These are phyloP conservation scores for Globisporangium nagaii DNA, from an alignment of 352 stramenopile genomes.

Conservation along the genomic window DNA sequence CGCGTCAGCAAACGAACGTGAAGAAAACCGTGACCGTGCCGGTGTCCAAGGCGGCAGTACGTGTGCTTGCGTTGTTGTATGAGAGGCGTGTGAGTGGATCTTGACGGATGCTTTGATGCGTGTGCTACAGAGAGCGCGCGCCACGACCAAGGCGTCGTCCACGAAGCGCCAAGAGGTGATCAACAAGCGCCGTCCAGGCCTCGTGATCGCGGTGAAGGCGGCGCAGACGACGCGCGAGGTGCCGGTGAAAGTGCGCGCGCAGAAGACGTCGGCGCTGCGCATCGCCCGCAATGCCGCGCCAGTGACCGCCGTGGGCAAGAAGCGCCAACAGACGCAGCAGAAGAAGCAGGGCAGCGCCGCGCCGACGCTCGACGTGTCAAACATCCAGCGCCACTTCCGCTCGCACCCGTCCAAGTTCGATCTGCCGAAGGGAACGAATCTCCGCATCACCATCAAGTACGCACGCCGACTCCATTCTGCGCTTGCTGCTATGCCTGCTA, in stretches of 20 bases:
- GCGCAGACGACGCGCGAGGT: constrained; percentile 21
- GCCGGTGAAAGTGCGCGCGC: constrained; percentile 33
- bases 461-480: constrained; percentile 8
- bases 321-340: constrained; percentile 12
- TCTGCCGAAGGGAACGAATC: constrained; percentile 71
- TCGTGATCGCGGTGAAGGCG: constrained; percentile 26
- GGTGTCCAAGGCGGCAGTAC: constrained; percentile 56
- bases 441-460: constrained; percentile 80
- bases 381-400: constrained; percentile 74
- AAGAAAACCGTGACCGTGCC: constrained; percentile 72
- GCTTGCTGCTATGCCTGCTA: neutral
- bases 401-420: constrained; percentile 78
- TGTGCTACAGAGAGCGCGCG: constrained; percentile 27
- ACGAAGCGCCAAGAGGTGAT: constrained; percentile 63
- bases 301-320: constrained; percentile 3
- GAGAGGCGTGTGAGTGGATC: neutral
- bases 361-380: constrained; percentile 58
- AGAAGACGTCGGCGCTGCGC: constrained; percentile 36
- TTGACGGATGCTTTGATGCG: neutral
- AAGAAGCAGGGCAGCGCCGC: constrained; percentile 17
- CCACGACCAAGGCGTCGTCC: constrained; percentile 38
- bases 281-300: constrained; percentile 22
- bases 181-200: constrained; percentile 59
- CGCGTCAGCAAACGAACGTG: constrained; percentile 55
- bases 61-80: constrained; percentile 7